These are phyloP conservation scores for Citrus inodora DNA, from an alignment of 345 rosid genomes.

Conservation along the genomic window DNA sequence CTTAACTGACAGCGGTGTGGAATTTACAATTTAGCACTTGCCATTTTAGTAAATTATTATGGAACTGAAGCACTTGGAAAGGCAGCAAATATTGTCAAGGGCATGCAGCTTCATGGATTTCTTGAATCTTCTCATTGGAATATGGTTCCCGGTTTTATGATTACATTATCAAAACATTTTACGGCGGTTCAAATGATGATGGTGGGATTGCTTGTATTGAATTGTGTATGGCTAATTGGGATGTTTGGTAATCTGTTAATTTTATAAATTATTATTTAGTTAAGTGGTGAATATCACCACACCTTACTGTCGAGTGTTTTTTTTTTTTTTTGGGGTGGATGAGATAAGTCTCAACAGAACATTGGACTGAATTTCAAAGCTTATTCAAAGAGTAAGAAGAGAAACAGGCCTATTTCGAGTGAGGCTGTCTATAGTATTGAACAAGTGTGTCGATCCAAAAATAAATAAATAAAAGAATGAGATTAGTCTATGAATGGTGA, in stretches of 20 bases:
- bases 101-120: conserved; percentile 32
- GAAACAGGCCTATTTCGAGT: too few species aligned
- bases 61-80: conserved; percentile 55
- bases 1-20: conserved; percentile 44
- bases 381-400: too few species aligned
- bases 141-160: background rate
- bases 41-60: conserved; percentile 32
- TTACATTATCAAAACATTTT: background rate
- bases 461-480: too few species aligned
- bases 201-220: conserved; percentile 2
- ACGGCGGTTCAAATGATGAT: background rate
- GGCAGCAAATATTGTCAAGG: conserved; percentile 49
- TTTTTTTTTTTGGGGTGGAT: too few species aligned
- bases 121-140: conserved; percentile 20
- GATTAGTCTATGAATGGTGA: too few species aligned
- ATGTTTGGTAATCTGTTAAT: conserved; percentile 25
- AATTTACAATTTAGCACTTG: conserved; percentile 25
- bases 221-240: conserved; percentile 15
- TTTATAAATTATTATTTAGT: too few species aligned
- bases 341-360: too few species aligned
- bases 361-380: too few species aligned
- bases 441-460: too few species aligned
- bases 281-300: too few species aligned
- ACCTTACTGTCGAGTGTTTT: too few species aligned
- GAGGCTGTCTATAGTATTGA: too few species aligned